These are phyloP conservation scores for Aspergillus affinis DNA, from an alignment of 495 filamentous ascomycete genomes.

Conservation along the genomic window DNA sequence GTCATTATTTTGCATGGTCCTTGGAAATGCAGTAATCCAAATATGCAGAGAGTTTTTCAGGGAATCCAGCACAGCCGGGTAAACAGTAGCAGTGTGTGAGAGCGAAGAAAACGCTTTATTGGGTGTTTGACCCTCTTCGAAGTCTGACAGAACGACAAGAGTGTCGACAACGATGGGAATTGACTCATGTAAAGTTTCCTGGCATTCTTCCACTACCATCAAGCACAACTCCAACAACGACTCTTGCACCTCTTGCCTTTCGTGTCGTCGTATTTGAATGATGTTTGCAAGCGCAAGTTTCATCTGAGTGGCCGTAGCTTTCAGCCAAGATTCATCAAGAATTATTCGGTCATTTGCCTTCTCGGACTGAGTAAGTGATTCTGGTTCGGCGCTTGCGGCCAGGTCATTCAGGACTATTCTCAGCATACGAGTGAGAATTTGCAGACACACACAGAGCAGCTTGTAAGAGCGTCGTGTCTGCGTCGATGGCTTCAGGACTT, in stretches of 20 bases:
- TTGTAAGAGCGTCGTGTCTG: constrained; percentile 62
- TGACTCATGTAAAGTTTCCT: constrained; percentile 69
- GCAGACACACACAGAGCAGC: constrained; percentile 61
- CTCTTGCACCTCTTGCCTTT: constrained; percentile 65
- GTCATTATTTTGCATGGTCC: constrained; percentile 82
- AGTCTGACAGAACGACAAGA: constrained; percentile 67
- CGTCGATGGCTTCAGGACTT: constrained; percentile 66
- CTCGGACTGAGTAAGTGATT: constrained; percentile 19
- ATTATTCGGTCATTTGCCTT: constrained; percentile 37
- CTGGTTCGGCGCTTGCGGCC: constrained; percentile 13
- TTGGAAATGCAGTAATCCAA: constrained; percentile 78
- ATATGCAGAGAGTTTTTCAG: constrained; percentile 73
- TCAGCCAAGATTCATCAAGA: constrained; percentile 68
- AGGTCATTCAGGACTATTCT: constrained; percentile 64
- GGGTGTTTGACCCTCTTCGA: constrained; percentile 40
- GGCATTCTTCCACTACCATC: constrained; percentile 73
- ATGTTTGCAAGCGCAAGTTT: constrained; percentile 81
- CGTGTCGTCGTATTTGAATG: constrained; percentile 73
- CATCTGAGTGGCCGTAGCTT: constrained; percentile 76
- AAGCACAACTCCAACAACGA: constrained; percentile 70
- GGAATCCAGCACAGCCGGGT: constrained; percentile 62
- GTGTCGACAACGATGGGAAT: constrained; percentile 74
- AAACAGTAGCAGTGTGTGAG: constrained; percentile 59
- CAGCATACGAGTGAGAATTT: constrained; percentile 59
- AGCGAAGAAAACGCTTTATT: constrained; percentile 48